Percentiles rank a stretch among this genome's conserved stretches.
phyloP scores from a whole-genome alignment of 176 grass and related monocot species.

The Phoenix roebelenii region DNA sequence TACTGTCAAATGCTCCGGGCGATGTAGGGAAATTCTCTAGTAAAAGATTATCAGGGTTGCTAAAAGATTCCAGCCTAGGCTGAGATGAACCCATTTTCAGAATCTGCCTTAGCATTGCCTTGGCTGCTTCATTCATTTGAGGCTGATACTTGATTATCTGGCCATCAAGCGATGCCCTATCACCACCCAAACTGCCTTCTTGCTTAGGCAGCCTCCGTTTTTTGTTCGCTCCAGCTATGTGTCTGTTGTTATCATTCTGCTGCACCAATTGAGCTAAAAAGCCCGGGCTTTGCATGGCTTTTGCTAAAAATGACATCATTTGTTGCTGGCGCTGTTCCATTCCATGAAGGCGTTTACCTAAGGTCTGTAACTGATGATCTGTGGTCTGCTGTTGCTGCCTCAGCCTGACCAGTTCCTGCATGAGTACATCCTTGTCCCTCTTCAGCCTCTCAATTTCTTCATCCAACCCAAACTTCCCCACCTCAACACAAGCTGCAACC shows the following conservation, averaged over 20 bases:
- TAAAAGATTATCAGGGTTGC: conserved; percentile 38
- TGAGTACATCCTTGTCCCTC: conserved; percentile 93
- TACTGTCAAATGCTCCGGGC: conserved; percentile 41
- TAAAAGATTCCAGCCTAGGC: conserved; percentile 39
- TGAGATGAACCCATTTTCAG: conserved; percentile 45
- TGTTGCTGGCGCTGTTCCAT: conserved; percentile 91
- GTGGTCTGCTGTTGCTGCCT: conserved; percentile 83
- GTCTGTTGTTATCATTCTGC: conserved; percentile 71
- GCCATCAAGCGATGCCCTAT: conserved; percentile 39
- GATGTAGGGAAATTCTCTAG: conserved; percentile 45
- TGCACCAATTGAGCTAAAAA: conserved; percentile 87
- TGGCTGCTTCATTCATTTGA: conserved; percentile 91
- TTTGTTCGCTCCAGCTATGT: conserved; percentile 52
- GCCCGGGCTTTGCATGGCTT: conserved; percentile 82
- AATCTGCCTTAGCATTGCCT: conserved; percentile 93
- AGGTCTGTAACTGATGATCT: conserved; percentile 78
- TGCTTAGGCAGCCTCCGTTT: conserved; percentile 85
- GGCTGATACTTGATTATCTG: conserved; percentile 91
- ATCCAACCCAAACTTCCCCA: conserved; percentile 89
- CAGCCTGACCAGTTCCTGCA: conserved; percentile 89
- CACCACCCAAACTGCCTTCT: conserved; percentile 36
- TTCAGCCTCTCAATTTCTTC: conserved; percentile 90
- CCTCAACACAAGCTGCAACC: conserved; percentile 73
- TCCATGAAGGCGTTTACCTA: conserved; percentile 77
- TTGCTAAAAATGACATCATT: conserved; percentile 95